phyloP scores from a whole-genome alignment of 257 asterid species.

The Perilla frutescens region DNA sequence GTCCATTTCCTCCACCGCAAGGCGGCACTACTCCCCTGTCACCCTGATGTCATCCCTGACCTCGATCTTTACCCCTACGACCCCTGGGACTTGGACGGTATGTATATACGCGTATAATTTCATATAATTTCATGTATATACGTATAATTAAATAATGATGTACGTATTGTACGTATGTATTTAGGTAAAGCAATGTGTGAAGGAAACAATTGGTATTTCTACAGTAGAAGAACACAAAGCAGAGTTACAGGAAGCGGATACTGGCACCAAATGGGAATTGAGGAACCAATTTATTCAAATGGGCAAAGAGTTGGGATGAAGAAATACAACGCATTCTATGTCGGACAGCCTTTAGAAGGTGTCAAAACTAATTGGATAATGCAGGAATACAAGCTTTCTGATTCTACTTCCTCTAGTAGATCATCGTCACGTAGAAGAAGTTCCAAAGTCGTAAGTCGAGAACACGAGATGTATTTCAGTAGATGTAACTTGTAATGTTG shows the following conservation, averaged over 20 bases:
- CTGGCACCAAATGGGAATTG: slow-evolving; percentile 75
- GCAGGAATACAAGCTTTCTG: slow-evolving; percentile 79
- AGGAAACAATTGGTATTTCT: slow-evolving; percentile 91
- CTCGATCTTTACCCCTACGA: slow-evolving; percentile 90
- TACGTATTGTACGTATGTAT: background rate
- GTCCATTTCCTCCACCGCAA: slow-evolving; percentile 97
- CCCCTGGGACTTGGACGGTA: slow-evolving; percentile 97
- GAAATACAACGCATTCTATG: slow-evolving; percentile 62
- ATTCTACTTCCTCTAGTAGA: slow-evolving; percentile 47
- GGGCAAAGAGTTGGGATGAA: slow-evolving; percentile 65
- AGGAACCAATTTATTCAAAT: slow-evolving; percentile 68
- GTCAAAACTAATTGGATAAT: slow-evolving; percentile 80
- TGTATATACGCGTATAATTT: background rate
- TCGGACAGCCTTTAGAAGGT: slow-evolving; percentile 68
- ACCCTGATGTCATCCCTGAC: slow-evolving; percentile 95
- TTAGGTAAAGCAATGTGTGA: slow-evolving; percentile 94
- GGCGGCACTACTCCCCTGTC: slow-evolving; percentile 79
- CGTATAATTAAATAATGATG: background rate
- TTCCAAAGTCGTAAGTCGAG: slow-evolving; percentile 58
- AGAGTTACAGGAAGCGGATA: slow-evolving; percentile 74
- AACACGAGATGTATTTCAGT: no score
- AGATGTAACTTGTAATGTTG: no score
- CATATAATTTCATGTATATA: background rate
- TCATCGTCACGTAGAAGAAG: slow-evolving; percentile 60
- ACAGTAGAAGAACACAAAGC: slow-evolving; percentile 79